Base-by-base conservation (phyloP, 2,329 filamentous ascomycete genomes). In the Aspergillus sp. region DNA sequence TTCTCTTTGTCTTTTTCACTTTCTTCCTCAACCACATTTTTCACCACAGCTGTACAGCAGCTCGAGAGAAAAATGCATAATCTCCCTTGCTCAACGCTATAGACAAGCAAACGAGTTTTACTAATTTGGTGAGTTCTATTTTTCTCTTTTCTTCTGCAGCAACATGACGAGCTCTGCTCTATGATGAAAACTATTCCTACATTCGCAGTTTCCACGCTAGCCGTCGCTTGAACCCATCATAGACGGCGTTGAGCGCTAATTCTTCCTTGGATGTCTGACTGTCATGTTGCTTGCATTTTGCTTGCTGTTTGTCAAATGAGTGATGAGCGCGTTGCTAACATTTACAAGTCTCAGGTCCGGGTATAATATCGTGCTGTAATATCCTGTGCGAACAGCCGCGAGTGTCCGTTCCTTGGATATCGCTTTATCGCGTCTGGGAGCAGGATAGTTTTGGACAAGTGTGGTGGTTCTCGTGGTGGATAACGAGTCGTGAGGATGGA, bases 191-290 rank as follows among this genome's bases (percentile, higher is more conserved):
- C 33, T 51, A 50, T 61, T 67, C 64, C 65, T 64, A 68, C 65
- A 69, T 69, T 69, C 67, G 67, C 64, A 66, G 64, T 65, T 66
- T 66, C 61, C 64, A 66, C 64, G 63, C 62, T 64, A 66, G 64
- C 52, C 61, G 60, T 65, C 61, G 62, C 49, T 59, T 62, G 59
- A 65, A 66, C 63, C 63, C 57, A 63, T 61, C 53, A 53, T 53
- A 62, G 63, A 61, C 60, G 59, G 57, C 60, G 49, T 48, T 66
- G 64, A 57, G 62, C 63, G 64, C 58, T 60, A 55, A 58, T 60
- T 60, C 64, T 66, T 66, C 64, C 64, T 66, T 66, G 64, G 64
- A 66, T 66, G 64, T 66, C 63, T 66, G 64, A 60, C 44, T 56
- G 17, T 19, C 49, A 53, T 56, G 22, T 43, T 17, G 19, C 5